Percentiles rank a stretch among this genome's conserved stretches.
These are phyloP conservation scores for Oidiodendron maius DNA, from an alignment of 495 filamentous ascomycete species.

Conservation along the genomic window DNA sequence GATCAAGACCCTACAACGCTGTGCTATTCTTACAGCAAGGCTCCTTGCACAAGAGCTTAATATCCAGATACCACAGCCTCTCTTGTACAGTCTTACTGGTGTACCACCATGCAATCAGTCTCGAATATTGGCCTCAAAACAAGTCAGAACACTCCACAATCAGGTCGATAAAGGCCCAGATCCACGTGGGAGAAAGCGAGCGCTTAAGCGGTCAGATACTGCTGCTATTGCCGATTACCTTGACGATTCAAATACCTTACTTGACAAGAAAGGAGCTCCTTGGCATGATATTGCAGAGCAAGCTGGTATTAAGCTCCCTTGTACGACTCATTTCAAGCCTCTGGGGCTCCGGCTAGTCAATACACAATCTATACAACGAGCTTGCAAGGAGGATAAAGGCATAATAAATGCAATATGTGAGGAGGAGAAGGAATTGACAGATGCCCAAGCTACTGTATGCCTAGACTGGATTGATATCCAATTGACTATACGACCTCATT, in stretches of 20 bases:
- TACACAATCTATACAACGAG: background rate
- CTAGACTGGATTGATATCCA: background rate
- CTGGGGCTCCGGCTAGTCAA: background rate
- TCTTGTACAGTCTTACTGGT: background rate
- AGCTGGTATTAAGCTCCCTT: background rate
- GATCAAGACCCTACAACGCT: background rate
- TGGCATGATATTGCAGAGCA: constrained; percentile 6
- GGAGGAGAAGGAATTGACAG: constrained; percentile 6
- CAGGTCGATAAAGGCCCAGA: constrained; percentile 2
- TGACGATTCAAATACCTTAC: background rate
- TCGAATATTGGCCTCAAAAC: constrained; percentile 4
- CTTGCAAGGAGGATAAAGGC: constrained; percentile 3
- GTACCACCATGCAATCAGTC: constrained; percentile 1
- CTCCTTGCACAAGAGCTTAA: background rate
- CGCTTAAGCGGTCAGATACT: constrained; percentile 2
- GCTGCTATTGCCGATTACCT: constrained; percentile 5
- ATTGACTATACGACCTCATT: constrained; percentile 1
- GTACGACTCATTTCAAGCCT: background rate
- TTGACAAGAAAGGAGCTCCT: background rate
- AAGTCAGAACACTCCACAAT: constrained; percentile 9
- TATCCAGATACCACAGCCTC: background rate
- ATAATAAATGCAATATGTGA: constrained; percentile 11
- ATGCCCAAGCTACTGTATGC: background rate
- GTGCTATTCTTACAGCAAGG: background rate
- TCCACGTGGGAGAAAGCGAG: constrained; percentile 6